These are phyloP conservation scores for Niveomyces coronatus DNA, from an alignment of 2,329 filamentous ascomycete species.

Conservation along the genomic window DNA sequence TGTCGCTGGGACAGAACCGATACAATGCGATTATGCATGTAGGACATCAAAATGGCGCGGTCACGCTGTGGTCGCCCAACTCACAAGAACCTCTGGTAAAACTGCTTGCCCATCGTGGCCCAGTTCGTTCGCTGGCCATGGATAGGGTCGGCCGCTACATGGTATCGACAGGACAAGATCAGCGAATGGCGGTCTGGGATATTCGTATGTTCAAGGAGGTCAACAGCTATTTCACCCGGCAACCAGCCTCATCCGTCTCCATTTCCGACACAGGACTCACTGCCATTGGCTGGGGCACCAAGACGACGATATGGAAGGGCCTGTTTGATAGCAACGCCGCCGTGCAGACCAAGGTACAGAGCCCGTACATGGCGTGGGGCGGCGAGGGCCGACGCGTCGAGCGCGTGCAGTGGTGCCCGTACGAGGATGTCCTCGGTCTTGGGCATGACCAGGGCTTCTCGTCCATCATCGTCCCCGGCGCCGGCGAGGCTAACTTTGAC, in stretches of 20 bases:
- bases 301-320: slow-evolving; percentile 82
- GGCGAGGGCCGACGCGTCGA: slow-evolving; percentile 75
- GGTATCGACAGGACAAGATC: slow-evolving; percentile 85
- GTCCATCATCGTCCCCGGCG: slow-evolving; percentile 81
- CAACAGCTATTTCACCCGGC: slow-evolving; percentile 74
- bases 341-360: slow-evolving; percentile 70
- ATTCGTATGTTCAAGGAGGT: slow-evolving; percentile 90
- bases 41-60: slow-evolving; percentile 89
- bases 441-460: slow-evolving; percentile 80
- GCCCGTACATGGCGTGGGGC: slow-evolving; percentile 89
- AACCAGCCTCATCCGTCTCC: slow-evolving; percentile 71
- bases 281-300: slow-evolving; percentile 84
- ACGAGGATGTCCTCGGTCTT: slow-evolving; percentile 83
- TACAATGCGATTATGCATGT: slow-evolving; percentile 87
- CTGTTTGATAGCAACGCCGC: slow-evolving; percentile 65
- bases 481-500: slow-evolving; percentile 96
- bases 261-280: slow-evolving; percentile 86
- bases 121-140: slow-evolving; percentile 73
- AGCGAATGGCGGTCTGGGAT: slow-evolving; percentile 92
- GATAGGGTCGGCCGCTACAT: slow-evolving; percentile 91
- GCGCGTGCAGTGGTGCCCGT: slow-evolving; percentile 83
- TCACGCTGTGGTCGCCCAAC: slow-evolving; percentile 94
- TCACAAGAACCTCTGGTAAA: slow-evolving; percentile 79
- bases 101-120: slow-evolving; percentile 78
- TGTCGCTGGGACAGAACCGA: slow-evolving; percentile 77